Evolutionary conservation across 192 early-diverging fungal species (phyloP).

Genomic region (Radiomyces spectabilis): DNA sequence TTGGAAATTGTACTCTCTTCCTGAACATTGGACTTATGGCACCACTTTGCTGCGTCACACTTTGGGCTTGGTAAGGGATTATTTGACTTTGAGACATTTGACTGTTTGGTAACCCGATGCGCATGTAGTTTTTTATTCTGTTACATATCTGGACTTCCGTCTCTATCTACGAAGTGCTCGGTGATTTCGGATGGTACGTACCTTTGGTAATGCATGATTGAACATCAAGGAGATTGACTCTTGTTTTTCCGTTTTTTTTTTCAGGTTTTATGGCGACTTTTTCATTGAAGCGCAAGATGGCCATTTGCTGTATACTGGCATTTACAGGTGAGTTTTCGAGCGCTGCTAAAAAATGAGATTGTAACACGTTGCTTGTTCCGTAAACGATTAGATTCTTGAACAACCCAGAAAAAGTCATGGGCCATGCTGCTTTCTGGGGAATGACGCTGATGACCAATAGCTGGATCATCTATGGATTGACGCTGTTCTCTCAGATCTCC

Average conservation of each 20-base stretch:
- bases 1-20: constrained; percentile 71
- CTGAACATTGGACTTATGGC: constrained; percentile 60
- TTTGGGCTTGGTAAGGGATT: constrained; percentile 52
- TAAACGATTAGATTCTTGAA: constrained; percentile 80
- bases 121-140: constrained; percentile 57
- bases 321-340: too few relatives aligned
- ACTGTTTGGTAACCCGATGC: neutral
- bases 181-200: constrained; percentile 87
- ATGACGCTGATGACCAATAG: constrained; percentile 78
- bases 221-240: too few relatives aligned
- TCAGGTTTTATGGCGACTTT: constrained; percentile 94
- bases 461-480: constrained; percentile 75
- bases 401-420: constrained; percentile 90
- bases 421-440: constrained; percentile 93
- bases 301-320: constrained; percentile 80
- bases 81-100: constrained; percentile 2
- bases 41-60: constrained; percentile 76
- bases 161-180: constrained; percentile 87
- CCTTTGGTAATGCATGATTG: too few relatives aligned
- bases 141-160: constrained; percentile 90
- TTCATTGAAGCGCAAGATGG: constrained; percentile 77
- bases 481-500: constrained; percentile 75
- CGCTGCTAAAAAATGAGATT: too few relatives aligned
- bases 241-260: too few relatives aligned
- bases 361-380: too few relatives aligned